A percentile compares a stretch with the other conserved stretches of the same genome.
Evolutionary conservation across 208 protist genomes (phyloP).

Genomic region (Leishmania lainsoni): DNA sequence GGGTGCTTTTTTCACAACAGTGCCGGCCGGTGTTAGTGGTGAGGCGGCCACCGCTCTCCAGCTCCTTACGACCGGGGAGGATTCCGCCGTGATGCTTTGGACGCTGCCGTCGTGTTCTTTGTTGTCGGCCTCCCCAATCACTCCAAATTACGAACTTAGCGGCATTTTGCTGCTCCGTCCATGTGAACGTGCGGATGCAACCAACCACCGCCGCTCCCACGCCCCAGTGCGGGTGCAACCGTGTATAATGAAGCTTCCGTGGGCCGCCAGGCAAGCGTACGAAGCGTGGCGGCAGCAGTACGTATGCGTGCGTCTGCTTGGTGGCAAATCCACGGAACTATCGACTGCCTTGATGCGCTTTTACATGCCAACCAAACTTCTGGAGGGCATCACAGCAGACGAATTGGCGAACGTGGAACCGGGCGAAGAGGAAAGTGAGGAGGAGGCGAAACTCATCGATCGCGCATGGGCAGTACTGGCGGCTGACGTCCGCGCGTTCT

Average conservation of each 20-base stretch:
- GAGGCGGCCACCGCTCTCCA: background rate
- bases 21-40: background rate
- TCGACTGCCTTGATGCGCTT: slow-evolving; percentile 6
- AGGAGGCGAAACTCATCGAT: slow-evolving; percentile 23
- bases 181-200: background rate
- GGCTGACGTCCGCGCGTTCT: slow-evolving; percentile 5
- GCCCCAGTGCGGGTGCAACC: slow-evolving; percentile 3
- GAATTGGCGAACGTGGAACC: background rate
- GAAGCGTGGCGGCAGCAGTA: slow-evolving; percentile 23
- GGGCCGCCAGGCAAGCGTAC: slow-evolving; percentile 17
- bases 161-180: slow-evolving; percentile 4
- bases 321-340: slow-evolving; percentile 7
- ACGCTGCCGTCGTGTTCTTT: slow-evolving; percentile 8
- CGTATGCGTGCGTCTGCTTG: slow-evolving; percentile 17
- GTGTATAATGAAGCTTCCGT: slow-evolving; percentile 10
- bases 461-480: slow-evolving; percentile 24
- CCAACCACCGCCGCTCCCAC: background rate
- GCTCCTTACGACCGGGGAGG: slow-evolving; percentile 29
- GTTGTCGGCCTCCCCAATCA: background rate
- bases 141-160: background rate
- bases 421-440: background rate
- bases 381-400: background rate
- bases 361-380: background rate
- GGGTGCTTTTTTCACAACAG: slow-evolving; percentile 27
- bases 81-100: slow-evolving; percentile 18